Base-by-base conservation (phyloP, 2,329 filamentous ascomycete genomes). In the Cephalotrichum gorgonifer region DNA sequence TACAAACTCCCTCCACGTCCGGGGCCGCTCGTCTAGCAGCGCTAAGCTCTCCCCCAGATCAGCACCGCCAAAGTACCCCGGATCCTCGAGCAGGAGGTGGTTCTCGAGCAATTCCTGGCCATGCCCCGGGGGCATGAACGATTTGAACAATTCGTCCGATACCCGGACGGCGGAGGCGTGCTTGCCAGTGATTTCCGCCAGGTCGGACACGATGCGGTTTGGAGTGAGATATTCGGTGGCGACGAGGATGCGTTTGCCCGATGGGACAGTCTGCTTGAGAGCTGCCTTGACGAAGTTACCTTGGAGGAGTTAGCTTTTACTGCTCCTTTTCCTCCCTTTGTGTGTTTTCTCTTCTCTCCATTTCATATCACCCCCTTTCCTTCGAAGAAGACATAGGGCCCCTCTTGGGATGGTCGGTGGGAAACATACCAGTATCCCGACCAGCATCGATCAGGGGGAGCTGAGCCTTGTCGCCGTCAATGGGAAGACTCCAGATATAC, bases 51-150 rank as follows among this genome's bases (percentile, higher is more conserved):
- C 60, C 11, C 56, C 55, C 8, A 70, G 50, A 38, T 58, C 56
- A 28, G 58, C 64, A 1, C 62, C 64, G 4, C 51, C 63, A 30
- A 66, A 72, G 53, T 71, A 72, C 1, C 68, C 68, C 4, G 64
- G 67, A 17, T 66, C 62, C 27, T 64, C 59, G n/a, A 71, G 51
- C 7, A 72, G 56, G n/a, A 63, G 53, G 58, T 69, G 62, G 50
- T 45, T 33, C 22, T 72, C 68, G 12, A 66, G 50, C 53, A 72
- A 43, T 52, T 72, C 69, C 46, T 64, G 52, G 44, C 54, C 50
- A 43, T 52, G 50, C 42, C 35, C 11, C 1, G 54, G 43, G 2
- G 60, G 56, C 11, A 70, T 46, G 49, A 63, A 65, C 1, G 60
- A 58, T 53, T 65, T 64, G 53, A 64, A 73, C 1, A 54, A 51